A percentile compares a stretch with the other conserved stretches of the same genome.
phyloP scores from a whole-genome alignment of 2,329 filamentous ascomycete genomes.

The Trichoderma sp. region DNA sequence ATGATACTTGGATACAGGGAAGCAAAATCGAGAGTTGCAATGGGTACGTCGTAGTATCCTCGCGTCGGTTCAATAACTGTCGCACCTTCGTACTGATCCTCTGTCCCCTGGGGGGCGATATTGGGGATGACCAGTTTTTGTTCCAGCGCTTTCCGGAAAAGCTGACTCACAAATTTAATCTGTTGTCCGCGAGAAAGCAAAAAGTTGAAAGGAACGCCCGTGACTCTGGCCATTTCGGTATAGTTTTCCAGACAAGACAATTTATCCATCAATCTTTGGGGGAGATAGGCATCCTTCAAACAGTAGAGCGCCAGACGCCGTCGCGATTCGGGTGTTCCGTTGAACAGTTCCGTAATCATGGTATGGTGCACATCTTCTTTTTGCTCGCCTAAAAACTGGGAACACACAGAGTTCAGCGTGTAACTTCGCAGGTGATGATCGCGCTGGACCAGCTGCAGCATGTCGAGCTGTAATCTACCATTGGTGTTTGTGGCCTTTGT shows the following conservation, averaged over 20 bases:
- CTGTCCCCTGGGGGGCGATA: constrained; percentile 62
- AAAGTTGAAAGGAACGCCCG: constrained; percentile 95
- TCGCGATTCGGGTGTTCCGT: constrained; percentile 89
- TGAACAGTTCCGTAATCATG: constrained; percentile 98
- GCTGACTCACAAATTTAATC: constrained; percentile 94
- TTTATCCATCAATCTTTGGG: constrained; percentile 93
- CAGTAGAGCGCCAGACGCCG: constrained; percentile 92
- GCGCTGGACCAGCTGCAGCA: constrained; percentile 90
- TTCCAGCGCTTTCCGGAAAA: constrained; percentile 91
- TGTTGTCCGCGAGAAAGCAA: constrained; percentile 90
- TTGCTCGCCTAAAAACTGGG: constrained; percentile 92
- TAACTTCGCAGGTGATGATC: constrained; percentile 96
- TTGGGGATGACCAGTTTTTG: constrained; percentile 95
- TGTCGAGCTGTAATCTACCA: constrained; percentile 85
- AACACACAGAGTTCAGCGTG: constrained; percentile 92
- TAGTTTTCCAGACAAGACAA: constrained; percentile 98
- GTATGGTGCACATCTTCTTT: constrained; percentile 99
- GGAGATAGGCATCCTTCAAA: constrained; percentile 93
- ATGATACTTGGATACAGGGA: constrained; percentile 99
- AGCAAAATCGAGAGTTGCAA: constrained; percentile 97
- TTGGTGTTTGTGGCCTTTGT: constrained; percentile 94
- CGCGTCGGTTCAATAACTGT: constrained; percentile 95
- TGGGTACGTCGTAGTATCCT: constrained; percentile 91
- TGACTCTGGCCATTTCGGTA: constrained; percentile 99
- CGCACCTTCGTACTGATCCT: constrained; percentile 95